Evolutionary conservation across 345 rosid genomes (phyloP), one percentile per base, ranked within the genome.

Genomic region (Psidium friedrichsthalianum): DNA sequence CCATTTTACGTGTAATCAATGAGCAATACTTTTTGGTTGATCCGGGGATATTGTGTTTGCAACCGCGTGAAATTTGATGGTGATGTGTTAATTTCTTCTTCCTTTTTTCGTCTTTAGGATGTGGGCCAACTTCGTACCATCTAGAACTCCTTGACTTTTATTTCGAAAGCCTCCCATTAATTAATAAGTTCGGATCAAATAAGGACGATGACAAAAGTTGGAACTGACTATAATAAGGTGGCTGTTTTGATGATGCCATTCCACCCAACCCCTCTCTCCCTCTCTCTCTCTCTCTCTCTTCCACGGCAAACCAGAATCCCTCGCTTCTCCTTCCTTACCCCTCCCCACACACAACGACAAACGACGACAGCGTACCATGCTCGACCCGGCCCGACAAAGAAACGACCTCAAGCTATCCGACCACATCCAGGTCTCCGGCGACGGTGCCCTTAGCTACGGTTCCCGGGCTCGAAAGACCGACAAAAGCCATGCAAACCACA

Each of bases 321-420:
- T 32, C 78, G 32, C 78, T 32, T 36, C 78, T 21, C 54, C 32
- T 36, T 56, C 22, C 52, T n/a, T 54, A 22, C 22, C 32, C n/a
- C 74, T 69, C 55, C 74, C 42, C 18, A n/a, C 29, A 59, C 58
- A 53, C 49, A 21, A 49, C 51, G 53, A 74, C 64, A 14, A 32
- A 22, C 61, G 49, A 49, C 24, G 32, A 32, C 76, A 42, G 54
- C 49, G 91, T 93, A 95, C 85, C 90, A 92, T 88, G 87, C 92
- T 89, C 58, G 87, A 82, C 25, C 83, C 84, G 40, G 55, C 74
- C 49, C 52, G 87, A 20, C 83, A 27, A 83, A 85, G 87, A 12
- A 64, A 64, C 85, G 88, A 87, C 86, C 69, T 83, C 85, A 84
- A 84, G 83, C 89, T 90, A 49, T 82, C 91, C 16, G 87, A 87